phyloP scores from a whole-genome alignment of 2,329 filamentous ascomycete species.

The Fusarium cyanostomum region DNA sequence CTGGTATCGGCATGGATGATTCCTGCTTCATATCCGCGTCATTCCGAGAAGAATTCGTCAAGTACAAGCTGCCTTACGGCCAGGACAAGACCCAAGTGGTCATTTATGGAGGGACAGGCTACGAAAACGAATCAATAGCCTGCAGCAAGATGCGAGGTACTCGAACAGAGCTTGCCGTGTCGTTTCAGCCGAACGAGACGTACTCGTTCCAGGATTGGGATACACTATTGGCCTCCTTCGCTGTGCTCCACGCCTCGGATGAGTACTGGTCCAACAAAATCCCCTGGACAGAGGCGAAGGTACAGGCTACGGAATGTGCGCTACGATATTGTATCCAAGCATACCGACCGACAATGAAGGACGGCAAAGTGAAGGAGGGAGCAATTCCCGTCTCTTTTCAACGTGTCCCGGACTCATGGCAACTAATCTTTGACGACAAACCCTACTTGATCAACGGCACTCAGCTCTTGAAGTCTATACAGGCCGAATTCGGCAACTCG shows the following conservation, averaged over 20 bases:
- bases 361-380: neutral
- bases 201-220: neutral
- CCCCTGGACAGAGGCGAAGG: neutral
- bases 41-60: neutral
- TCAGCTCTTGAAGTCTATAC: neutral
- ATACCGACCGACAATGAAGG: neutral
- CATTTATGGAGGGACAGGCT: neutral
- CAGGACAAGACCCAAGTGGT: neutral
- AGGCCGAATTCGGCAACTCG: neutral
- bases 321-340: constrained; percentile 1
- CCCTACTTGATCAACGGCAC: no score
- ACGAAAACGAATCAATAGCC: neutral
- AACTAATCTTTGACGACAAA: no score
- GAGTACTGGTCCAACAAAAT: neutral
- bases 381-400: neutral
- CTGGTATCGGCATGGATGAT: neutral
- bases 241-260: neutral
- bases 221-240: neutral
- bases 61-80: neutral
- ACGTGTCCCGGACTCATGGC: neutral
- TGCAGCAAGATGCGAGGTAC: neutral
- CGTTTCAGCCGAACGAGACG: neutral
- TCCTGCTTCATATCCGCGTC: no score
- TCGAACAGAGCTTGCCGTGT: neutral
- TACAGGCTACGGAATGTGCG: constrained; percentile 7